Evolutionary conservation across 768 basidiomycete species (phyloP).

Genomic region (Obba rivulosa): DNA sequence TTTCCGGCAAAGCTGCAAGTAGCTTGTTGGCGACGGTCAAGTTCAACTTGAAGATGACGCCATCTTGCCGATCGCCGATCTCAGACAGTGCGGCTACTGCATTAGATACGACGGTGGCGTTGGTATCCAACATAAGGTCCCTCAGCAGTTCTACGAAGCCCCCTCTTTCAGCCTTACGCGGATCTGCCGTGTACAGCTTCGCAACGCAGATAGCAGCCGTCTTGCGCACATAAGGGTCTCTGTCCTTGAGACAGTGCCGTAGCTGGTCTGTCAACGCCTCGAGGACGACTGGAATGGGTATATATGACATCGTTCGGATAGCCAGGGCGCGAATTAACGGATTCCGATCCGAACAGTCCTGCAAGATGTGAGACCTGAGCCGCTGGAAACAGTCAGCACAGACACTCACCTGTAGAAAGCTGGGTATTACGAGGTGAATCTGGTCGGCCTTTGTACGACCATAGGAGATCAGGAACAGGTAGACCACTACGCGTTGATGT

Average conservation of each 20-base stretch:
- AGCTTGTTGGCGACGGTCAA: slow-evolving; percentile 84
- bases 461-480: slow-evolving; percentile 96
- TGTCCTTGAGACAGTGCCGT: slow-evolving; percentile 87
- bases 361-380: slow-evolving; percentile 12
- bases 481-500: slow-evolving; percentile 67
- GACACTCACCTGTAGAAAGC: slow-evolving; percentile 72
- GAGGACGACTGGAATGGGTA: slow-evolving; percentile 85
- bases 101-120: slow-evolving; percentile 96
- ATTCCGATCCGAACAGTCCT: slow-evolving; percentile 97
- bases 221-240: slow-evolving; percentile 97
- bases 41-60: slow-evolving; percentile 89
- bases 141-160: slow-evolving; percentile 89
- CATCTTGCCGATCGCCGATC: slow-evolving; percentile 92
- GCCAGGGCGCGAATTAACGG: slow-evolving; percentile 95
- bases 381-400: neutral
- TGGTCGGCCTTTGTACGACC: slow-evolving; percentile 91
- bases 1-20: slow-evolving; percentile 86
- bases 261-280: slow-evolving; percentile 86
- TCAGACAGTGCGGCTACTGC: slow-evolving; percentile 96
- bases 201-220: slow-evolving; percentile 98
- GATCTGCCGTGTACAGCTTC: slow-evolving; percentile 88
- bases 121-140: slow-evolving; percentile 87
- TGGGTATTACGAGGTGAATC: slow-evolving; percentile 85
- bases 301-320: slow-evolving; percentile 99
- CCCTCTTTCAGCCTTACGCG: slow-evolving; percentile 78